Evolutionary conservation across 2,329 filamentous ascomycete genomes (phyloP), one percentile per base, ranked within the genome.

Genomic region (Rhinocladiella similis): DNA sequence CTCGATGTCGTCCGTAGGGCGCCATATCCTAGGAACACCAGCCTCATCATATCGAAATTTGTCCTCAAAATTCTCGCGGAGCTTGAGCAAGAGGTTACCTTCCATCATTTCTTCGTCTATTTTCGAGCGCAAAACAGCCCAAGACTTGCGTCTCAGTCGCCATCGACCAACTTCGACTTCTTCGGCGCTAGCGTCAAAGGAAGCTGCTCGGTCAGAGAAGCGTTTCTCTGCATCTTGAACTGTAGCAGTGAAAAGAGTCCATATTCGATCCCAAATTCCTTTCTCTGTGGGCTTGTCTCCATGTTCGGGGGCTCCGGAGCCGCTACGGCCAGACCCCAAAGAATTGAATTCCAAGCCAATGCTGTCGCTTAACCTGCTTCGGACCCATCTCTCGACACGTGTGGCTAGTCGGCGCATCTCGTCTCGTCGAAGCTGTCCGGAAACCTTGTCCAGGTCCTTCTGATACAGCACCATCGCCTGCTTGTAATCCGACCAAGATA

Each of bases 41-140:
- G 86, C 86, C 57, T 97, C 92, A 67, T 99, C 94, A 68, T 99
- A 99, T 62, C 94, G 88, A 83, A 99, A 99, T 75, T 96, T 97
- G 77, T 99, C 94, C 75, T 99, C 94, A 65, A 99, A 99, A 77
- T 97, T 97, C 73, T 99, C 94, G 35, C 94, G 86, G 50, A 99
- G 83, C 78, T 99, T 99, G 65, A 97, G 80, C 33, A 97, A 78
- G 52, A 99, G 86, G 69, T 97, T 99, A 67, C 93, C 93, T 75
- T 97, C 94, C 86, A 96, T 96, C 69, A 97, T 90, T 74, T 99
- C 94, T 69, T 99, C 94, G 35, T 97, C 93, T 60, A 99, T 89
- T 78, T 90, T 94, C 57, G 91, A 87, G 45, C 90, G 84, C 59
- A 99, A 80, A 13, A 93, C 92, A 39, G 87, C 87, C 94, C 94